Base-by-base conservation (phyloP, 176 grass and related monocot species). In the Chloris gayana region DNA sequence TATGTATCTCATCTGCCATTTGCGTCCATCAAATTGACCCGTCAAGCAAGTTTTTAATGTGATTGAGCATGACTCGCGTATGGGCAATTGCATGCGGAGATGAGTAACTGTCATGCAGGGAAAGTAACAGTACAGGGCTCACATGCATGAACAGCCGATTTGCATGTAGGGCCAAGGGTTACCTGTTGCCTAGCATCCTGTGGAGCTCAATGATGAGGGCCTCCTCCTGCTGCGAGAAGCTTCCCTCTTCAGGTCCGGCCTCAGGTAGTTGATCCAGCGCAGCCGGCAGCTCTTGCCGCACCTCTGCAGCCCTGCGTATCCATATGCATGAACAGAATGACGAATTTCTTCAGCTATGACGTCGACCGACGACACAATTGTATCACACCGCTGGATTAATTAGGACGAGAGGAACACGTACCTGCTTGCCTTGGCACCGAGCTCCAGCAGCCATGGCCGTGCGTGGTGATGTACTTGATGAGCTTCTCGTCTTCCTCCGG, bases 401-500 rank as follows among this genome's bases (percentile, higher is more conserved):
- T n/a, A n/a, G n/a, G n/a, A n/a, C n/a, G n/a, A 35, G 14, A 30
- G 11, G 70, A n/a, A 73, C 19, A 22, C 47, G 47, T 37, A 93
- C 96, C 93, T 62, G 96, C 93, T 73, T 82, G 93, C 22, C 82
- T 89, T 13, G 96, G 96, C 77, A 99, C 96, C 0, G 96, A 99
- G 84, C 96, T 99, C 96, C 96, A 99, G 90, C 96, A 99, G 72
- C 96, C 93, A 91, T 99, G 96, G 35, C 35, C 35, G 35, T 37
- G 35, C 35, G 35, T 5, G 82, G 35, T 37, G 35, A 37, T 37
- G 5, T 37, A 6, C 5, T 4, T 37, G 35, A 37, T 5, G 1
- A 37, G 35, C 3, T 6, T 4, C 35, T 37, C 35, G 35, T 37
- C 35, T 6, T 37, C 35, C 35, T 37, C 35, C 35, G 35, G 35